Evolutionary conservation across 2,329 filamentous ascomycete genomes (phyloP), one percentile per base, ranked within the genome.

Genomic region (Botrytis cinerea): DNA sequence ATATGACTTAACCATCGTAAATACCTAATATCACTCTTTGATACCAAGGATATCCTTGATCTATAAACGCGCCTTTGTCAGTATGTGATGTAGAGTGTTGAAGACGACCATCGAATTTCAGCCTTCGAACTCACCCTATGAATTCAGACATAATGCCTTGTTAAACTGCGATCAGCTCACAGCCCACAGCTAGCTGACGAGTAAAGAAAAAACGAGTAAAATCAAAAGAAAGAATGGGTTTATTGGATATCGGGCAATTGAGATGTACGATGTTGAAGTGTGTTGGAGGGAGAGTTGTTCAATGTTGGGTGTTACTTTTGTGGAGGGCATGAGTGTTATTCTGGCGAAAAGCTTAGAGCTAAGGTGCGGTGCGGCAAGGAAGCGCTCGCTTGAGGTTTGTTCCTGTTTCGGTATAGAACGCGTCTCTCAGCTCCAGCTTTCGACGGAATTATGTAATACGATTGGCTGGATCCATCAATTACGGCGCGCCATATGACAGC

Each of bases 11-110:
- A 54, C 63, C 54, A 69, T 74, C 71, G 51, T 74, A 84, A 90
- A 81, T 88, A 97, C 93, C 95, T 93, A 85, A 98, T 97, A 85
- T 97, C 94, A 84, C 94, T 97, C 87, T 95, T 97, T 75, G 95
- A 98, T 84, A 98, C 96, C 85, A 98, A 90, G 76, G 94, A 97
- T 87, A 98, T 98, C 83, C 93, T 92, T 84, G 95, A 93, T 85
- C 94, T 95, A 84, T 79, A 77, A 74, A 62, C 60, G 62, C 59
- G 69, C 22, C 64, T 32, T 71, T 62, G 76, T 80, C 73, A 81
- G 78, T 72, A 76, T 73, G 57, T 45, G 73, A 66, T 64, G 76
- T 62, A 45, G 32, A 25, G 59, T 28, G 51, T 71, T 76, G 57
- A 40, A 32, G 25, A 51, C 28, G 67, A 14, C 35, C 43, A n/a